phyloP scores from a whole-genome alignment of 306 rosid species.

The Sicyos baderoa region DNA sequence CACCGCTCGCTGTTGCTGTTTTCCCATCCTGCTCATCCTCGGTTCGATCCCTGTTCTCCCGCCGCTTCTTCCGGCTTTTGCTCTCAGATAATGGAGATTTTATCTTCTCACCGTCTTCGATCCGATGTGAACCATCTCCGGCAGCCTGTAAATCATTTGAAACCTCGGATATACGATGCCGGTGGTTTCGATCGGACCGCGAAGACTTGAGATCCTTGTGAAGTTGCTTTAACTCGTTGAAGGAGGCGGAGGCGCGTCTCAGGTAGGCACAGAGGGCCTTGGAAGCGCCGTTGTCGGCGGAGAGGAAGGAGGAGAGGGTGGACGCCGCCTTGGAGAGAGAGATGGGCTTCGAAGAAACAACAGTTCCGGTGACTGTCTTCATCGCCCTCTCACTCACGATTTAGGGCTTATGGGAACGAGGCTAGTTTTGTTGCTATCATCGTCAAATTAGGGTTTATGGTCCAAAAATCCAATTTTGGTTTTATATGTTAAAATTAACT shows the following conservation, averaged over 20 bases:
- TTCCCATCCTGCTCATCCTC: neutral
- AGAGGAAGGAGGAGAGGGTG: slow-evolving; percentile 27
- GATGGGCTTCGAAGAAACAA: slow-evolving; percentile 34
- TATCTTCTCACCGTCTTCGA: neutral
- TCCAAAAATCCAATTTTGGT: too few relatives aligned
- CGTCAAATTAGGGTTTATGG: neutral
- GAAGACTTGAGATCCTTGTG: slow-evolving; percentile 27
- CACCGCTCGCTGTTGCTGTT: neutral
- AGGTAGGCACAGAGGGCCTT: slow-evolving; percentile 30
- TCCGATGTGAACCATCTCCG: neutral
- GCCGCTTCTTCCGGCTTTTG: neutral
- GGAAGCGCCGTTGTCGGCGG: slow-evolving; percentile 33
- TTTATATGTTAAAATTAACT: too few relatives aligned
- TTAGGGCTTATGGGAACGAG: neutral
- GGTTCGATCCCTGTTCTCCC: neutral
- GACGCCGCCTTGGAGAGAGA: slow-evolving; percentile 41
- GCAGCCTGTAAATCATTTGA: slow-evolving; percentile 16
- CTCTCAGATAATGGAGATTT: neutral
- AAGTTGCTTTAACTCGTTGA: slow-evolving; percentile 42
- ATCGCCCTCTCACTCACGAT: slow-evolving; percentile 14
- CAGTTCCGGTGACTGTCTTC: slow-evolving; percentile 28
- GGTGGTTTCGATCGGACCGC: slow-evolving; percentile 12
- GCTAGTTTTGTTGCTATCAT: neutral
- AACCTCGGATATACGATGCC: slow-evolving; percentile 9
- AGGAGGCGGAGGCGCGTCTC: slow-evolving; percentile 37